These are phyloP conservation scores for Aspergillus chevalieri DNA, from an alignment of 2,329 filamentous ascomycete species.

Conservation along the genomic window DNA sequence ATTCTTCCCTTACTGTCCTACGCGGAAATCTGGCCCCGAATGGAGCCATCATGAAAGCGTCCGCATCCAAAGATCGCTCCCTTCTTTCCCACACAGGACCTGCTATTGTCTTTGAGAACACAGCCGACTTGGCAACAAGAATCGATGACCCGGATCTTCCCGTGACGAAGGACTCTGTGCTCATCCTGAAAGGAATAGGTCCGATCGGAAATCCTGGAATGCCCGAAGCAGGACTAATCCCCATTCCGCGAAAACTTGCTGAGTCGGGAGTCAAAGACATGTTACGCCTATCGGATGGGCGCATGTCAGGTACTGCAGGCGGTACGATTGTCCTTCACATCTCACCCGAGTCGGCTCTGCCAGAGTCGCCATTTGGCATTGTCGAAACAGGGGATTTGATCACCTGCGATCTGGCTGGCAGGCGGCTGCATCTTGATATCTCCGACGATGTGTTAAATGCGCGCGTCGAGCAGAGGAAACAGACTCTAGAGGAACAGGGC, in stretches of 20 bases:
- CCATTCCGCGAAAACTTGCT: conserved; percentile 46
- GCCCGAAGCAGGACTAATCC: conserved; percentile 49
- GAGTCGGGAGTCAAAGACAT: conserved; percentile 47
- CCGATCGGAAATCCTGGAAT: conserved; percentile 49
- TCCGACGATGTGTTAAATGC: conserved; percentile 36
- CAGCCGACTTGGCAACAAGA: conserved; percentile 40
- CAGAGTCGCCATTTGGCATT: conserved; percentile 44
- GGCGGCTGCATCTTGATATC: conserved; percentile 39
- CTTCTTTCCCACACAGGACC: conserved; percentile 42
- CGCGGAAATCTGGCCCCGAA: conserved; percentile 45
- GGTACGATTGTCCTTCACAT: conserved; percentile 51
- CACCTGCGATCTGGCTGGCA: conserved; percentile 39
- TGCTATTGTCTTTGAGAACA: conserved; percentile 46
- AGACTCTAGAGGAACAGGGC: conserved; percentile 6
- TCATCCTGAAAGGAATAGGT: conserved; percentile 46
- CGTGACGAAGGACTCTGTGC: conserved; percentile 41
- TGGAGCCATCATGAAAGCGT: conserved; percentile 47
- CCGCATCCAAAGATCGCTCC: conserved; percentile 43
- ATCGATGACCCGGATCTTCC: conserved; percentile 42
- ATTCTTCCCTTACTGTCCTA: conserved; percentile 42
- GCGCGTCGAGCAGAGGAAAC: conserved; percentile 30
- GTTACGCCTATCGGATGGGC: conserved; percentile 49
- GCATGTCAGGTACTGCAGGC: conserved; percentile 52
- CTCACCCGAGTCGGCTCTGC: conserved; percentile 46
- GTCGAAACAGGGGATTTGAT: conserved; percentile 46